phyloP scores from a whole-genome alignment of 73 alveolate species.

The Paramecium biaurelia region DNA sequence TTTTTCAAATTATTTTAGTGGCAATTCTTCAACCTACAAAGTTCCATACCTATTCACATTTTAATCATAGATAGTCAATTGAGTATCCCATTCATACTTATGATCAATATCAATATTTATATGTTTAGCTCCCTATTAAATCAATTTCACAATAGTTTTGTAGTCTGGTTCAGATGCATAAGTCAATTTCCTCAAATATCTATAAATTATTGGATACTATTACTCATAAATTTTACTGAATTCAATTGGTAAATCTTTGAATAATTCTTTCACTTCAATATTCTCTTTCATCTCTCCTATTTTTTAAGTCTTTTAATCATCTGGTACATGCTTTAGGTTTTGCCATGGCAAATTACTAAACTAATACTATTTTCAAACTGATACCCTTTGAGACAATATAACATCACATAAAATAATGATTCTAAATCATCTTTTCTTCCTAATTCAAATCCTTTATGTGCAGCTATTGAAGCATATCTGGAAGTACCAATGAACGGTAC shows the following conservation, averaged over 20 bases:
- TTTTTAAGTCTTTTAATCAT: constrained; percentile 86
- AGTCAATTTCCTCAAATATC: not conserved
- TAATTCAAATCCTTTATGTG: constrained; percentile 86
- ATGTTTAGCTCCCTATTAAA: not conserved
- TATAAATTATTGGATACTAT: not conserved
- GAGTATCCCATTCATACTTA: constrained; percentile 3
- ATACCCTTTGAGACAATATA: constrained; percentile 69
- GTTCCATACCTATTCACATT: not conserved
- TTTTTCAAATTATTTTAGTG: not conserved
- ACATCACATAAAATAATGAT: constrained; percentile 75
- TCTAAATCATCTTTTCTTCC: constrained; percentile 87
- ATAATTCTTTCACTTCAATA: constrained; percentile 82
- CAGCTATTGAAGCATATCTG: constrained; percentile 76
- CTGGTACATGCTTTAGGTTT: constrained; percentile 83
- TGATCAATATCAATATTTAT: not conserved
- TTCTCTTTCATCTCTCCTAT: constrained; percentile 81
- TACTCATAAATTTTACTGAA: not conserved
- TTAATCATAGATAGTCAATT: not conserved
- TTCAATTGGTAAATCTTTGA: constrained; percentile 65
- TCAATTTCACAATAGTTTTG: not conserved
- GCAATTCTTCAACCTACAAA: not conserved
- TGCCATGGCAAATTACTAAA: constrained; percentile 88
- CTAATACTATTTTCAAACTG: not conserved
- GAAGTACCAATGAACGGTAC: constrained; percentile 73
- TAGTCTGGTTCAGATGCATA: constrained; percentile 34